Evolutionary conservation across 1,284 basidiomycete species (phyloP).

Genomic region (Mrakiaceae sp.): DNA sequence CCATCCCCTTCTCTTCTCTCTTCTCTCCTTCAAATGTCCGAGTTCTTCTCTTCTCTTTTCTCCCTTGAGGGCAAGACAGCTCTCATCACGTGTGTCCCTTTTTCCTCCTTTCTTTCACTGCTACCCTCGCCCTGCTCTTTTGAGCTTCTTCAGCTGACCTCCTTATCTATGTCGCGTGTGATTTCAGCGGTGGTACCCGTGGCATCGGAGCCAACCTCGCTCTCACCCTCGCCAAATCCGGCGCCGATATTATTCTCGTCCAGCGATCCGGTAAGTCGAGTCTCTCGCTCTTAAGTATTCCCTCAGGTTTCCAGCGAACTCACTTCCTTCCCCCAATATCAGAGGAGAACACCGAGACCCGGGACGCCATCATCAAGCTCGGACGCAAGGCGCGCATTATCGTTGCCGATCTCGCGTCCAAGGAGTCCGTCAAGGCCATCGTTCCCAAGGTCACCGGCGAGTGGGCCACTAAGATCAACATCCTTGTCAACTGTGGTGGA

Average conservation of each 20-base stretch:
- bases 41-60: constrained; percentile 35
- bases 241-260: constrained; percentile 69
- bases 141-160: constrained; percentile 1
- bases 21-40: constrained; percentile 19
- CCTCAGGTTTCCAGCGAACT: constrained; percentile 22
- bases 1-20: not conserved
- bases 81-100: constrained; percentile 26
- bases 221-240: constrained; percentile 43
- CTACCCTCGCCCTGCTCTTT: constrained; percentile 62
- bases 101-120: constrained; percentile 14
- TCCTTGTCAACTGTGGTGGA: constrained; percentile 88
- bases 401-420: constrained; percentile 62
- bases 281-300: not conserved
- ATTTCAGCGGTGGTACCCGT: constrained; percentile 32
- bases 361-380: constrained; percentile 32
- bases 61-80: constrained; percentile 38
- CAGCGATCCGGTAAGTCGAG: constrained; percentile 39
- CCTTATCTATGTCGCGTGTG: constrained; percentile 30
- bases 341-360: constrained; percentile 44
- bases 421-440: constrained; percentile 51
- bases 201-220: constrained; percentile 36
- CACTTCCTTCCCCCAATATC: not conserved
- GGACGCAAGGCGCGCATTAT: constrained; percentile 43
- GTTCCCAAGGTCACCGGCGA: constrained; percentile 50
- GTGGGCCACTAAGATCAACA: constrained; percentile 49